A percentile compares a stretch with the other conserved stretches of the same genome.
Evolutionary conservation across 2,329 filamentous ascomycete species (phyloP).

Genomic region (Penicillium sp.): DNA sequence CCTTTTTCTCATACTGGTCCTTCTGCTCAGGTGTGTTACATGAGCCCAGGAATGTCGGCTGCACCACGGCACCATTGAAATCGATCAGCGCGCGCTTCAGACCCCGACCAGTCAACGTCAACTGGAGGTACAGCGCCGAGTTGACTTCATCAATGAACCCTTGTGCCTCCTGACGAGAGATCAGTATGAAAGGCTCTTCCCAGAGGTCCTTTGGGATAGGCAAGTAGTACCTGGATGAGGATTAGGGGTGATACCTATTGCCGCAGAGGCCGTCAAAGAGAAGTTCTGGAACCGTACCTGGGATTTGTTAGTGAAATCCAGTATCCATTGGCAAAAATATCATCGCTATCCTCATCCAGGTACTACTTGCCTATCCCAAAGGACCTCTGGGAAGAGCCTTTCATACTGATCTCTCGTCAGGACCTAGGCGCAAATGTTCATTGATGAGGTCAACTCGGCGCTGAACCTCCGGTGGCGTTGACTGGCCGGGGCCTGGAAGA

Average conservation of each 20-base stretch:
- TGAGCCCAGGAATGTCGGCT: conserved; percentile 65
- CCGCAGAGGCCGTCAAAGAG: conserved; percentile 33
- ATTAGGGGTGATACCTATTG: not conserved
- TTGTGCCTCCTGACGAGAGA: conserved; percentile 64
- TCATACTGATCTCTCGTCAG: conserved; percentile 63
- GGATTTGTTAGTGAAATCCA: conserved; percentile 55
- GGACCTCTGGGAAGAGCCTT: conserved; percentile 48
- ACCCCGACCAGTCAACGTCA: conserved; percentile 57
- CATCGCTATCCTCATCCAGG: conserved; percentile 39
- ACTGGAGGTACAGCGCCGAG: conserved; percentile 43
- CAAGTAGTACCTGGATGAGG: conserved; percentile 60
- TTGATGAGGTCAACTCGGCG: conserved; percentile 59
- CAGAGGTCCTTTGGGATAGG: conserved; percentile 49
- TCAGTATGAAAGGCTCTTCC: conserved; percentile 59
- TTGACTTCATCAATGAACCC: conserved; percentile 65
- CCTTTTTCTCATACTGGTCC: conserved; percentile 32
- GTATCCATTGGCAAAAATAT: not conserved
- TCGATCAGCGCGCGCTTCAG: conserved; percentile 56
- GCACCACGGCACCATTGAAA: conserved; percentile 59
- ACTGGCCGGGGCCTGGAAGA: conserved; percentile 53
- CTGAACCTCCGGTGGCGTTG: conserved; percentile 51
- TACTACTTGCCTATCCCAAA: conserved; percentile 62
- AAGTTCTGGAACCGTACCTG: conserved; percentile 44
- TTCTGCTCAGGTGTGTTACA: conserved; percentile 48
- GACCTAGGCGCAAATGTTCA: conserved; percentile 64